Evolutionary conservation across 371 early-diverging fungal genomes (phyloP), one percentile per base, ranked within the genome.

Genomic region (Mortierella sp.): DNA sequence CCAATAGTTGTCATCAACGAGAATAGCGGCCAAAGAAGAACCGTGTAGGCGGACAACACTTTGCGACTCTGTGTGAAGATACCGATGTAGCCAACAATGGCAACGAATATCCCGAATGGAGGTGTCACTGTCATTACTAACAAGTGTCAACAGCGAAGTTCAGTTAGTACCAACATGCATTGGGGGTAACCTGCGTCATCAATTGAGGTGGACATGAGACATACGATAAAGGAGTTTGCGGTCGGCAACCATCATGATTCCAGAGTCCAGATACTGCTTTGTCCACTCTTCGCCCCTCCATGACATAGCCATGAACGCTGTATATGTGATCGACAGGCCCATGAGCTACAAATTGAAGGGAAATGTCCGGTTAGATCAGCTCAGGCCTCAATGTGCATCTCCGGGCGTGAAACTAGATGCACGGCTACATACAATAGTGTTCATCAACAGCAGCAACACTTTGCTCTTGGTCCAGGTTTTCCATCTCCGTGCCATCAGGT

Each of bases 1-100:
- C 88, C 88, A 56, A 88, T 78, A 2, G 86, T 71, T 2, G 85
- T 82, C 49, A 86, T 80, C 58, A 86, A 24, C 14, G 77, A 84
- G 70, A 88, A 86, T 41, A 83, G 78, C 6, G 82, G 83, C 88
- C 88, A 88, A 2, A 88, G 67, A 0, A 88, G 57, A 3, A 88
- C 34, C 22, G 83, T 80, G 39, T 88, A 88, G 2, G 83, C 24
- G 2, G 85, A 60, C 8, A 88, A 47, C 0, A 84, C 54, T 1
- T 71, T 71, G 14, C 88, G 81, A 29, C 84, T 82, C 39, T 88
- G 86, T 8, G 81, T 39, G 73, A 86, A 81, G 63, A 86, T 86
- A 0, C 88, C 88, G 22, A 72, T 61, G 43, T 83, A 88, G 9
- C 88, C 88, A 7, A 84, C 21, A 1, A 88, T 31, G 0, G 88